Percentiles rank a stretch among this genome's conserved stretches.
These are phyloP conservation scores for Breynia disticha DNA, from an alignment of 441 rosid genomes.

Conservation along the genomic window DNA sequence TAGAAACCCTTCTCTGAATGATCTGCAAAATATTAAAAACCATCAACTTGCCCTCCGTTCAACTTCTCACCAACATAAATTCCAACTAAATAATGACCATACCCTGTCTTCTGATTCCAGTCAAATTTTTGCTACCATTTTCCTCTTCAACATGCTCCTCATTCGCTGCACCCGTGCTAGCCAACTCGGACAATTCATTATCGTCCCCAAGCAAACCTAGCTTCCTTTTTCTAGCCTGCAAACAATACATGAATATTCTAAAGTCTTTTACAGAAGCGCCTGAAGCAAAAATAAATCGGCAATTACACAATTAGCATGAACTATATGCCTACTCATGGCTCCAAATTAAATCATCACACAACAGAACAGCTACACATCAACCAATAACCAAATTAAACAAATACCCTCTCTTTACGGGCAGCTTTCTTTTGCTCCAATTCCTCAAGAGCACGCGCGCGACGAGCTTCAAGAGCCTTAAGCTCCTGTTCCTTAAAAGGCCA, in stretches of 20 bases:
- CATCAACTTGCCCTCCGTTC: background rate
- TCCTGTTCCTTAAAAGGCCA: slow-evolving; percentile 99
- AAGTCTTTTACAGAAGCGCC: background rate
- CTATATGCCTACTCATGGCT: no score
- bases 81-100: slow-evolving; percentile 10
- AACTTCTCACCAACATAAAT: background rate
- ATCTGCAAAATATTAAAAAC: slow-evolving; percentile 30
- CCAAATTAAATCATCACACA: no score
- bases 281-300: background rate
- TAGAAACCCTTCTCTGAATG: slow-evolving; percentile 82
- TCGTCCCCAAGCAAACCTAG: slow-evolving; percentile 53
- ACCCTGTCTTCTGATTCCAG: slow-evolving; percentile 47
- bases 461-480: slow-evolving; percentile 85
- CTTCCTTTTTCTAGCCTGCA: slow-evolving; percentile 68
- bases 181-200: slow-evolving; percentile 22
- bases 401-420: slow-evolving; percentile 89
- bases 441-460: slow-evolving; percentile 80
- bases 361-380: no score
- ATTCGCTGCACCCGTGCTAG: slow-evolving; percentile 12
- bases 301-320: background rate
- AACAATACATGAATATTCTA: background rate
- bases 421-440: slow-evolving; percentile 83
- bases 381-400: background rate
- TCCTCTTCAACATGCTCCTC: slow-evolving; percentile 22
- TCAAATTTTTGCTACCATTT: slow-evolving; percentile 16